Base-by-base conservation (phyloP, 805 yeast species). In the Sugiyamaella smithiae region DNA sequence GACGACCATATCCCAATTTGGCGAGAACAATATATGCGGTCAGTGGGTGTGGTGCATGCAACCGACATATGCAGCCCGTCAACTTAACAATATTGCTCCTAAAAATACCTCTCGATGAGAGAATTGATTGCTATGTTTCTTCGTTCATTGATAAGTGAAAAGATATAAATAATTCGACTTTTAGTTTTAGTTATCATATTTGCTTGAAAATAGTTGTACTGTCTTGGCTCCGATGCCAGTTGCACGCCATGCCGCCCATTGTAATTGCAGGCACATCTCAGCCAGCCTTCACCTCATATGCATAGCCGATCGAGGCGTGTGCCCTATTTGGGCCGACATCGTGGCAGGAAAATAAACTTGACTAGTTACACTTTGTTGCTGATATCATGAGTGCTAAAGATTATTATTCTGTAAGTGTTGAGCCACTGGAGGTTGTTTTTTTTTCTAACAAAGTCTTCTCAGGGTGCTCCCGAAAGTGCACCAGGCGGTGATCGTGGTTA, bases 331-430 rank as follows among this genome's bases (percentile, higher is more conserved):
- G 38, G 22, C 19, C n/a, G n/a, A 35, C 12, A 11, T 19, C 16
- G 38, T 35, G 38, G 38, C 20, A 19, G 38, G 38, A 14, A 3
- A 3, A 3, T 19, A 12, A 35, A 35, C 38, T 35, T 35, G 38
- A 19, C 38, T 5, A n/a, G 5, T 6, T 35, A 35, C 38, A 14
- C 33, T 29, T 29, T 29, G 33, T n/a, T 29, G 4, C 4, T n/a
- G 3, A 3, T 19, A 40, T 23, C 43, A 53, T 55, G 58, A 53
- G 57, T 48, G 56, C 58, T 14, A 53, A 57, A 46, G 57, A 55
- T 29, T 55, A 51, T 37, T 57, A 55, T 53, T 45, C 49, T 43
- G 41, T 25, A 22, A 25, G 38, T 37, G 43, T 24, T 44, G 40
- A 14, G 32, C 5, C 19, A 35, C 5, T 16, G 5, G 20, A 3